Evolutionary conservation across 1,284 basidiomycete species (phyloP), one percentile per base, ranked within the genome.

Genomic region (Rhizopogon hawkerae): DNA sequence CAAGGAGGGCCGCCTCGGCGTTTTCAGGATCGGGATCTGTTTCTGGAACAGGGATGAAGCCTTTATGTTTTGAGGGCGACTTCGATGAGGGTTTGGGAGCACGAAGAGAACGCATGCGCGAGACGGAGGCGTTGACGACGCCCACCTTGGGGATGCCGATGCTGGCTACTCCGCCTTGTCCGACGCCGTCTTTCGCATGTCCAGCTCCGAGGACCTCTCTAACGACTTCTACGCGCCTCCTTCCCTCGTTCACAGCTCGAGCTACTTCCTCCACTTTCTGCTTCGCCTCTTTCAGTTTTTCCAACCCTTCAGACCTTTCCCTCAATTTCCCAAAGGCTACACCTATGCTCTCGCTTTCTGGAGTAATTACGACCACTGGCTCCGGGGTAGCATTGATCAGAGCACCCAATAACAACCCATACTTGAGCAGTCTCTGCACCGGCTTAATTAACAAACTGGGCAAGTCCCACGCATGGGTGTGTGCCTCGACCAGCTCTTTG

Each of bases 391-490:
- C 83, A 35, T 85, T 79, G 44, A 89, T 76, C 50, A 97, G 84
- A 45, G 91, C 83, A 14, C 71, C 70, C 35, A 97, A 81, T 14
- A 97, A 78, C 9, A 96, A 76, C 0, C 93, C 86, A 63, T 97
- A 97, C 65, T 95, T 96, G 57, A 92, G 79, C 42, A 94, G 75
- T n/a, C 91, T 80, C 60, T 94, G 92, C 5, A 95, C 87, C 29
- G 92, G 92, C 66, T 93, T 89, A 66, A 92, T 96, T 52, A 96
- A 81, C 53, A 96, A 78, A 1, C 92, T 95, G 5, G 88, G 78
- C 38, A 97, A 79, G 65, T 97, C 93, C 94, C 93, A 97, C 1
- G 92, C 90, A 59, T 92, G 88, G 0, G 92, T 89, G 39, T 85
- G 76, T 3, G 78, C 75, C 16, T 85, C 79, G 11, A 89, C 83